Evolutionary conservation across 2,329 filamentous ascomycete genomes (phyloP), one percentile per base, ranked within the genome.

Genomic region (Fusarium continuum): DNA sequence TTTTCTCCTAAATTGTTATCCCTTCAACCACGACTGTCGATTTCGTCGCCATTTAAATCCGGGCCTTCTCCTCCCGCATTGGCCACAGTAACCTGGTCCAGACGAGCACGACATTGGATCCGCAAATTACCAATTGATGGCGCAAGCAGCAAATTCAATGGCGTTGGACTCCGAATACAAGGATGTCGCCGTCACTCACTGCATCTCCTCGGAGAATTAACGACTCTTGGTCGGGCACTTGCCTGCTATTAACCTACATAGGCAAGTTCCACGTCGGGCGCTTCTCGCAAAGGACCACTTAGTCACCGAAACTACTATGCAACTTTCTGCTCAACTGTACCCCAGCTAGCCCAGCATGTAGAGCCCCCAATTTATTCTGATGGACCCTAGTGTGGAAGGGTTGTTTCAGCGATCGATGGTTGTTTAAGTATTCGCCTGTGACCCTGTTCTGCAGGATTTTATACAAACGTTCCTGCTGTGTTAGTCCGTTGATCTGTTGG

Each of bases 71-170:
- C 28, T 29, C 28, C 28, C 28, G 28, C 28, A 29, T 29, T 29
- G 28, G 28, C 28, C 28, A 29, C 28, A 29, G 14, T 14, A 13
- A 11, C 28, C 20, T 36, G 10, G 34, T 17, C 34, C 8, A 20
- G 20, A 16, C 17, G 9, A 28, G 28, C 35, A 46, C 43, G 41
- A 39, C 43, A 47, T 47, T 46, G 31, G n/a, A 17, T 40, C 26
- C 26, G 34, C 20, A 40, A 54, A 46, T 47, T 38, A 26, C 32
- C 5, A 46, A 54, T 54, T 28, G 46, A 50, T 50, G 35, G 26
- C 47, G 47, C 25, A 29, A 50, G 29, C 16, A 23, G 31, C 39
- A 29, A 20, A 6, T 17, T 9, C 4, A 11, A 38, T 43, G 47
- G 36, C 47, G 47, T 49, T 41, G n/a, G 6, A 34, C 47, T 16